Evolutionary conservation across 306 rosid genomes (phyloP), one percentile per base, ranked within the genome.

Genomic region (Abrus pulchellus): DNA sequence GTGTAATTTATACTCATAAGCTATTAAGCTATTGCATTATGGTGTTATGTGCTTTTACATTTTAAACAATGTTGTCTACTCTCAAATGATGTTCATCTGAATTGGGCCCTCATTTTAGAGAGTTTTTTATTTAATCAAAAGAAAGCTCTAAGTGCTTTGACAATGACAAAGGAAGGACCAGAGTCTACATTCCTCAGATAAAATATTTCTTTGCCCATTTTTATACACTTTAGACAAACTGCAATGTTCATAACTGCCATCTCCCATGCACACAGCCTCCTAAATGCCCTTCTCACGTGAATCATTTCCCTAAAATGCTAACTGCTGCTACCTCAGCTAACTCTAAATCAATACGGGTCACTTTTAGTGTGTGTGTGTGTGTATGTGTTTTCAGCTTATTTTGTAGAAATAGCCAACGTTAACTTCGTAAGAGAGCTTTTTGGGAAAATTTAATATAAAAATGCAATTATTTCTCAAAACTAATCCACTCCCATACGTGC

Each of bases 71-170:
- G 36, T 13, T 12, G 28, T 55, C 47, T 52, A 55, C 48, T 67
- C 64, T n/a, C 41, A 55, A 74, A 29, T 48, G 67, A 55, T 47
- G 62, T 43, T 75, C 48, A 38, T 45, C 63, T 33, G 53, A 52
- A 45, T 6, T n/a, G 5, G 63, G 2, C n/a, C 40, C 61, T 53
- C 33, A 54, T 54, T 30, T 59, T 0, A 61, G 1, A 11, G 43
- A 33, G n/a, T 33, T 34, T 34, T 47, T 34, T 33, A 34, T 34
- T 34, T 1, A 62, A 62, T 12, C 13, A 33, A 27, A 6, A 56
- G 10, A 13, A 62, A 13, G 28, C 9, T 3, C 34, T 12, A 4
- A 34, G 40, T 2, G 40, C 9, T 34, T 62, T 59, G 11, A 5
- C 10, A 34, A 40, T 67, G 3, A 43, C 33, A 44, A 40, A 67